Evolutionary conservation across 2,329 filamentous ascomycete species (phyloP).

Genomic region (Remersonia thermophila): DNA sequence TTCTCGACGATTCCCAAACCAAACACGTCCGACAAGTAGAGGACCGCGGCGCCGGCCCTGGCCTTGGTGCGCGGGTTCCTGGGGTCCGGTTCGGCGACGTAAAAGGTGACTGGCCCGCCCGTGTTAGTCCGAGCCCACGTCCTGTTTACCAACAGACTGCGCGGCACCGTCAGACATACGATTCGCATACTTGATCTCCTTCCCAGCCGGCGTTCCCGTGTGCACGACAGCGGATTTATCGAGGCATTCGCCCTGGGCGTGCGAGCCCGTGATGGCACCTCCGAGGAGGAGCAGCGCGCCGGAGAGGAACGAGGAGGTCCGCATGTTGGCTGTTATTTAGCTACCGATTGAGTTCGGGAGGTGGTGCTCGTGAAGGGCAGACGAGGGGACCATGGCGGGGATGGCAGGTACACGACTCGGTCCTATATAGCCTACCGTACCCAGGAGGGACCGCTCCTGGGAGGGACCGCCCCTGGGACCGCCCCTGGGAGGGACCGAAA

Average conservation of each 20-base stretch:
- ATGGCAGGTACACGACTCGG: too few species aligned
- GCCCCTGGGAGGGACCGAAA: too few species aligned
- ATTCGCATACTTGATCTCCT: conserved; percentile 11
- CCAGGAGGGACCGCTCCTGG: too few species aligned
- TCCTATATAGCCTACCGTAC: too few species aligned
- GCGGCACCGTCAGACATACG: too few species aligned
- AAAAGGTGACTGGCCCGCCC: conserved; percentile 17
- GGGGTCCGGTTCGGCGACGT: conserved; percentile 15
- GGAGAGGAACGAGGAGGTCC: conserved; percentile 2
- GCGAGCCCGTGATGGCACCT: neutral
- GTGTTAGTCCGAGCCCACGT: too few species aligned
- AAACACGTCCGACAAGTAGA: conserved; percentile 21
- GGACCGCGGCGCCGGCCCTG: conserved; percentile 11
- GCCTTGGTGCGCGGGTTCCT: conserved; percentile 3
- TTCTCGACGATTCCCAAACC: conserved; percentile 19
- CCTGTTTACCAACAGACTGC: too few species aligned
- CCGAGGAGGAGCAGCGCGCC: conserved; percentile 4
- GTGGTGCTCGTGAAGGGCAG: too few species aligned
- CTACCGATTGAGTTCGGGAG: conserved; percentile 1
- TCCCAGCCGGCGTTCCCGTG: conserved; percentile 12
- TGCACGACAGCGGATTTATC: conserved; percentile 13
- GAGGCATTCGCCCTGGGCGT: conserved; percentile 1
- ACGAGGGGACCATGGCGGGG: too few species aligned
- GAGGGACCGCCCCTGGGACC: too few species aligned
- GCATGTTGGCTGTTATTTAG: conserved; percentile 3